Conservation (phyloP, 305 asterid species). For the Petunia hybrid region DNA sequence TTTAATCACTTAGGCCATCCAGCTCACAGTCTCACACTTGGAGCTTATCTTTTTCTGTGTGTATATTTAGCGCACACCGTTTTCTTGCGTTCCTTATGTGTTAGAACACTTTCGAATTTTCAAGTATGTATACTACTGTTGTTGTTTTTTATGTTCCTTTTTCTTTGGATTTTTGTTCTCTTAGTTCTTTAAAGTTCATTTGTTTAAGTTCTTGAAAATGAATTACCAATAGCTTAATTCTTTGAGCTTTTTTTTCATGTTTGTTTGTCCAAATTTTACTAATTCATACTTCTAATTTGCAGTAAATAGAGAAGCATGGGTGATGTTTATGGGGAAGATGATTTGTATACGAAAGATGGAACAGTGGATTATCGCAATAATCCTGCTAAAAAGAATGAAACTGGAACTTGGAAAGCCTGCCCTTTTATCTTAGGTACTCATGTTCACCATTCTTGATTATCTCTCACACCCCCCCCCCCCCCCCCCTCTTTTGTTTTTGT, state of each 20-base stretch:
- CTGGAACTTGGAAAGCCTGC: slow-evolving; percentile 48
- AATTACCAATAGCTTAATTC: not conserved
- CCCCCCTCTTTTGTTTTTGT: no score
- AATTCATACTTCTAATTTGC: not conserved
- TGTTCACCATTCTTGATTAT: not conserved
- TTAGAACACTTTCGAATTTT: not conserved
- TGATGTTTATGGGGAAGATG: slow-evolving; percentile 19
- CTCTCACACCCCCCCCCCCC: no score
- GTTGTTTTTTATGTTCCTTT: not conserved
- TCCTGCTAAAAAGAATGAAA: slow-evolving; percentile 43
- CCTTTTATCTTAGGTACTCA: slow-evolving; percentile 41
- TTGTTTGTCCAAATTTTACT: not conserved
- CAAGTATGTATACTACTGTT: not conserved
- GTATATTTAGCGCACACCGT: not conserved
- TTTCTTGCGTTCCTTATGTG: not conserved
- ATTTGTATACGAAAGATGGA: slow-evolving; percentile 43
- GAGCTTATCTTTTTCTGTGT: slow-evolving; percentile 5
- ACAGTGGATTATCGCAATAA: slow-evolving; percentile 38
- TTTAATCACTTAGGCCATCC: not conserved
- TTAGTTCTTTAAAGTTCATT: not conserved
- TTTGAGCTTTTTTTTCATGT: not conserved
- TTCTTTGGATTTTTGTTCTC: no score
- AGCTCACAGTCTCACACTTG: slow-evolving; percentile 9
- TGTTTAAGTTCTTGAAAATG: not conserved
- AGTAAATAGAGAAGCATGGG: not conserved